Evolutionary conservation across 768 basidiomycete species (phyloP).

Genomic region (Tulasnella sp.): DNA sequence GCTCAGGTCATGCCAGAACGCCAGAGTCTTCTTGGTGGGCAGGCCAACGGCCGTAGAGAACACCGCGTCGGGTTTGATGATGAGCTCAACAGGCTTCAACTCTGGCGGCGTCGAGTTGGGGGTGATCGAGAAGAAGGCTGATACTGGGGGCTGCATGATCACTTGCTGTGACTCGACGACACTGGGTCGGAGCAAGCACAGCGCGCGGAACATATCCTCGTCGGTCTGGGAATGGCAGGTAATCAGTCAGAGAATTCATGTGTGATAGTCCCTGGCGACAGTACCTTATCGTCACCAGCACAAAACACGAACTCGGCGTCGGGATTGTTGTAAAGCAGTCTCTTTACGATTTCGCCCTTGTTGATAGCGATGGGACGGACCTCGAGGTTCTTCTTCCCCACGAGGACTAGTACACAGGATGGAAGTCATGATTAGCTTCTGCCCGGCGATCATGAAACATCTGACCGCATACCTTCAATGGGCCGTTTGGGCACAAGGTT

Average conservation of each 20-base stretch:
- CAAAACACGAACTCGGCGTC: slow-evolving; percentile 95
- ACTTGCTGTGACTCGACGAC: slow-evolving; percentile 27
- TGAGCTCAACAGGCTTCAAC: slow-evolving; percentile 41
- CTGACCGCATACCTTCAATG: slow-evolving; percentile 60
- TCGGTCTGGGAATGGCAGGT: slow-evolving; percentile 53
- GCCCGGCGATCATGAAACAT: not conserved
- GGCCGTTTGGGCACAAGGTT: slow-evolving; percentile 86
- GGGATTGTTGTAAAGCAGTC: slow-evolving; percentile 84
- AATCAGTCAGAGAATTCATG: slow-evolving; percentile 4
- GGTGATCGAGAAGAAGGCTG: slow-evolving; percentile 42
- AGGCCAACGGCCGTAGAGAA: slow-evolving; percentile 95
- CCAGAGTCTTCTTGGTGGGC: slow-evolving; percentile 78
- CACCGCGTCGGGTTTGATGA: slow-evolving; percentile 54
- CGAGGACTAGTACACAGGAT: slow-evolving; percentile 47
- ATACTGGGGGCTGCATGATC: slow-evolving; percentile 36
- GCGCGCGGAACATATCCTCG: slow-evolving; percentile 98
- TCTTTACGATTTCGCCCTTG: slow-evolving; percentile 98
- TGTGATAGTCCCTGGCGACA: not conserved
- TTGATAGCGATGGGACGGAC: slow-evolving; percentile 91
- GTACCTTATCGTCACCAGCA: slow-evolving; percentile 93
- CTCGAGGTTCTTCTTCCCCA: slow-evolving; percentile 98
- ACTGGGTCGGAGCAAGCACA: slow-evolving; percentile 47
- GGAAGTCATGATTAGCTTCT: not conserved
- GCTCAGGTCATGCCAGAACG: slow-evolving; percentile 84
- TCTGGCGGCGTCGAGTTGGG: slow-evolving; percentile 24